Conservation (phyloP, 2,329 filamentous ascomycete genomes). For the Apiospora rasikravindrae region DNA sequence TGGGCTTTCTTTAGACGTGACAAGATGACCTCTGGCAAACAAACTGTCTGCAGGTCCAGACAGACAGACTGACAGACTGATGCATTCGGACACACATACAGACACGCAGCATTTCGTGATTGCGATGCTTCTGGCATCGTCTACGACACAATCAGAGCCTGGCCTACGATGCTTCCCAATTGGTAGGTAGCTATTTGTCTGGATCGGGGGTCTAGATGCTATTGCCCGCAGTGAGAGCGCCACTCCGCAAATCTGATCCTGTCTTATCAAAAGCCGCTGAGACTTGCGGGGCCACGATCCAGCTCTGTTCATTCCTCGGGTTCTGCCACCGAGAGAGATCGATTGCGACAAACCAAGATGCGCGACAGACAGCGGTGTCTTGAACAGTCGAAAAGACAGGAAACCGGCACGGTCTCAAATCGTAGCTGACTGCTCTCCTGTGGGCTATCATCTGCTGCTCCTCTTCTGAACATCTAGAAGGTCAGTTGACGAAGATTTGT, state of each 20-base stretch:
- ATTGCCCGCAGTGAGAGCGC: neutral
- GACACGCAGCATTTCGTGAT: neutral
- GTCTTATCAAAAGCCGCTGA: slow-evolving; percentile 11
- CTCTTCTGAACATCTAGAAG: slow-evolving; percentile 27
- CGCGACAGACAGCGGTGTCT: neutral
- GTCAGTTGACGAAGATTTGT: slow-evolving; percentile 32
- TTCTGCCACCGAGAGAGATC: neutral
- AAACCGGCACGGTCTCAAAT: slow-evolving; percentile 17
- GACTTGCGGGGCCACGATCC: neutral
- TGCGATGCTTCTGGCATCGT: neutral
- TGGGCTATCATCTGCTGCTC: slow-evolving; percentile 23
- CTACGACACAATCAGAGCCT: neutral
- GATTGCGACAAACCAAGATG: neutral
- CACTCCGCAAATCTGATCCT: slow-evolving; percentile 4
- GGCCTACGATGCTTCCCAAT: neutral
- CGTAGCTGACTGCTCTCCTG: slow-evolving; percentile 27
- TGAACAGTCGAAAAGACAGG: neutral
- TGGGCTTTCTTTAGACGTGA: slow-evolving; percentile 13
- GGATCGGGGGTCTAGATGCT: neutral
- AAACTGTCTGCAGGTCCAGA: neutral
- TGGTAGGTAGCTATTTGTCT: neutral
- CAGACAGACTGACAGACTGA: neutral
- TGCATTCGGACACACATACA: slow-evolving; percentile 3
- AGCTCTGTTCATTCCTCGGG: neutral
- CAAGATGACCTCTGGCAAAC: slow-evolving; percentile 1